Base-by-base conservation (phyloP, 148 eudicot genomes). In the Camellia lanceoleosa region DNA sequence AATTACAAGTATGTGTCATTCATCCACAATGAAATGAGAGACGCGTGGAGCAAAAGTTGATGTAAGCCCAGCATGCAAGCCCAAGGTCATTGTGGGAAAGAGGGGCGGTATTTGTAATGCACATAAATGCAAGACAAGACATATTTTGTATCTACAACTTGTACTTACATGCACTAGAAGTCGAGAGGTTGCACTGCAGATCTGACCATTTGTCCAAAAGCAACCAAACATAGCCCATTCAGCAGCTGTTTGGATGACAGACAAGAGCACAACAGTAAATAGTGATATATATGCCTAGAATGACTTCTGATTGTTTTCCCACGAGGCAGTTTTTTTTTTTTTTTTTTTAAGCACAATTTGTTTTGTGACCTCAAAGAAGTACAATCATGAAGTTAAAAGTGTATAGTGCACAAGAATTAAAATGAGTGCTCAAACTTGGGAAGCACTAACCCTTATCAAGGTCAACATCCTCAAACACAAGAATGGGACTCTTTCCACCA, bases 171-270 rank as follows among this genome's bases (percentile, higher is more conserved):
- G 99, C 72, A 97, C 93, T 71, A 97, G 60, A 79, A 97, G 90
- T 55, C 99, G 94, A 74, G 99, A 97, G 46, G 99, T 97, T 65
- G 99, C 98, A 87, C 99, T 94, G 85, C 99, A 97, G 71, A 97
- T 97, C 84, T 97, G 99, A 75, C 99, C 99, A 83, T 97, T 97
- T 77, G 98, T 97, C 99, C 99, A 97, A 84, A 97, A 94, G 89
- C 98, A 90, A 64, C 99, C 99, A 84, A 94, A 97, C 46, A 87
- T 82, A 77, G 97, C 82, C 99, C 98, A 97, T 83, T 97, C 99
- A 79, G 91, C 99, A 88, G 98, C 98, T 97, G 95, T 83, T 71
- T 49, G 47, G 59, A 76, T 43, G 65, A 77, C 42, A 44, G 54
- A 75, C 30, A 75, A 12, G 55, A 71, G 23, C 59, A 58, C 52